A percentile compares a stretch with the other conserved stretches of the same genome.
These are phyloP conservation scores for Toxoplasma gondii DNA, from an alignment of 169 alveolate genomes.

Conservation along the genomic window DNA sequence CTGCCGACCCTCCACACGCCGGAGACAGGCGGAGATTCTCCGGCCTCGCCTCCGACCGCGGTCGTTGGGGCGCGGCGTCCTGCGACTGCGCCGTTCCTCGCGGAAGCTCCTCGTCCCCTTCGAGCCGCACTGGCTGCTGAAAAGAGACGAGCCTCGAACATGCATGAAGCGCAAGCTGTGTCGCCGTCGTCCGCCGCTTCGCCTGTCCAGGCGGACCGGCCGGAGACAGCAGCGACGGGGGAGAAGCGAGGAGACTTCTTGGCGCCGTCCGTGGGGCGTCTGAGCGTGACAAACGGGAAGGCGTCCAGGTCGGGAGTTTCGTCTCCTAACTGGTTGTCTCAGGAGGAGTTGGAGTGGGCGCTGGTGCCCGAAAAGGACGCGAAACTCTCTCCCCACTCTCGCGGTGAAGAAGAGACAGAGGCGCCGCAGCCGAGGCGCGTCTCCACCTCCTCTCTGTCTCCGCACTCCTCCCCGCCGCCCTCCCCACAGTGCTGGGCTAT, in stretches of 20 bases:
- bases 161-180: neutral
- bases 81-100: too few species aligned
- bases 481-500: neutral
- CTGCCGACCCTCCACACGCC: too few species aligned
- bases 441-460: neutral
- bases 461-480: neutral
- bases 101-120: too few species aligned
- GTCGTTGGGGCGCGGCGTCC: too few species aligned
- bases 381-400: too few species aligned
- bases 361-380: neutral
- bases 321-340: neutral
- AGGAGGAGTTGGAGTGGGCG: neutral
- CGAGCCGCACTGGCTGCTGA: too few species aligned
- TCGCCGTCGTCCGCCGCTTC: too few species aligned
- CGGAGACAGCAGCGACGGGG: too few species aligned
- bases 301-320: neutral
- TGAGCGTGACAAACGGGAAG: neutral
- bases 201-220: too few species aligned
- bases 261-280: neutral
- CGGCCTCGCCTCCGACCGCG: too few species aligned
- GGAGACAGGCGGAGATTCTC: too few species aligned
- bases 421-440: neutral
- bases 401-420: neutral
- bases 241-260: neutral
- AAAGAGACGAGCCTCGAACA: neutral